Conservation (phyloP, 768 basidiomycete genomes). For the Lepiota venenata region DNA sequence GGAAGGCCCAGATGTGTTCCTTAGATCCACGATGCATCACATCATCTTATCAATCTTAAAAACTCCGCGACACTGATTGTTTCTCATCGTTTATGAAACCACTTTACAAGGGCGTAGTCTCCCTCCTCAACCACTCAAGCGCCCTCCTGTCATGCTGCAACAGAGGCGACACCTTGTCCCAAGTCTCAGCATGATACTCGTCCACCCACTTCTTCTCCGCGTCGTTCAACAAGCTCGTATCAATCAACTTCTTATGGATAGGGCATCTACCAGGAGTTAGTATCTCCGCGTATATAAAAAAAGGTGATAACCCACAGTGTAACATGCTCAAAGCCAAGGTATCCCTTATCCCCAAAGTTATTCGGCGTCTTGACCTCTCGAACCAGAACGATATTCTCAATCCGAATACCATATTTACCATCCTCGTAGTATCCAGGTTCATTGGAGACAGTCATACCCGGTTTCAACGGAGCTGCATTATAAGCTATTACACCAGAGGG, state of each 20-base stretch:
- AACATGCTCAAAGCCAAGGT: conserved; percentile 79
- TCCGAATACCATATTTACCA: conserved; percentile 87
- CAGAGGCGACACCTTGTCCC: conserved; percentile 69
- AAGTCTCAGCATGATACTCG: conserved; percentile 74
- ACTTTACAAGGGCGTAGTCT: conserved; percentile 41
- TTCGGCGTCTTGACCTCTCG: conserved; percentile 63
- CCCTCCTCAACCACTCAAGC: conserved; percentile 58
- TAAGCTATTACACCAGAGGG: conserved; percentile 35
- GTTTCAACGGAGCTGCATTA: conserved; percentile 69
- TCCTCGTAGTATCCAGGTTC: conserved; percentile 94
- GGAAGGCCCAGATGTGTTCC: too few relatives aligned
- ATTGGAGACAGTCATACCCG: conserved; percentile 90
- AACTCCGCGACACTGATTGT: neutral
- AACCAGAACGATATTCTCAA: conserved; percentile 87
- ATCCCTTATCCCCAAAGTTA: conserved; percentile 84
- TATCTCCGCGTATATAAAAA: too few relatives aligned
- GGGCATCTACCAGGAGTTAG: conserved; percentile 85
- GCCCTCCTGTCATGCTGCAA: conserved; percentile 61
- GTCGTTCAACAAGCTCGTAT: conserved; percentile 53
- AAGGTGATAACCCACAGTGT: conserved; percentile 69
- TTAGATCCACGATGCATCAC: too few relatives aligned
- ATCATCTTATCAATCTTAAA: neutral
- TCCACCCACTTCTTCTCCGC: conserved; percentile 82
- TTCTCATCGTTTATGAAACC: neutral
- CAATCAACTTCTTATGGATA: conserved; percentile 82